Conservation (phyloP, 257 asterid genomes). For the Coffea canephora region DNA sequence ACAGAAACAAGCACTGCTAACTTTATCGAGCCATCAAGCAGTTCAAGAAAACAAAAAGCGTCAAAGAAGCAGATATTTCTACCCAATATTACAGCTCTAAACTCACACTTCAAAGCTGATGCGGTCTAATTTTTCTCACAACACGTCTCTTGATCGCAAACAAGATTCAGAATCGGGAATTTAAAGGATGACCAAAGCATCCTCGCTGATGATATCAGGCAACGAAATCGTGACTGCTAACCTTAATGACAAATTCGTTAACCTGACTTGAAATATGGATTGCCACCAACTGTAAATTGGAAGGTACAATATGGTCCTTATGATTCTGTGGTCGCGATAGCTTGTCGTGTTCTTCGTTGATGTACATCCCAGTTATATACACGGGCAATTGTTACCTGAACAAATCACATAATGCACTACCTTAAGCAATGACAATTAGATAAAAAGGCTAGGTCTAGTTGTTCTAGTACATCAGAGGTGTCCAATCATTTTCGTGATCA, state of each 20-base stretch:
- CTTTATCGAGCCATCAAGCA: not conserved
- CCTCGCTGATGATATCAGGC: constrained; percentile 4
- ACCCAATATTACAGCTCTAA: constrained; percentile 20
- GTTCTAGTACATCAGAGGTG: not conserved
- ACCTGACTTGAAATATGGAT: constrained; percentile 14
- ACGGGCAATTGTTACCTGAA: constrained; percentile 86
- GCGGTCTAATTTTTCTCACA: constrained; percentile 1
- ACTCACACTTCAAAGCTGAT: constrained; percentile 18
- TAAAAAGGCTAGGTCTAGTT: not conserved
- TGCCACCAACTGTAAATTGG: not conserved
- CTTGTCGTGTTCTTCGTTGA: constrained; percentile 71
- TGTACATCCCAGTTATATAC: constrained; percentile 94
- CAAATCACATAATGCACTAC: constrained; percentile 4
- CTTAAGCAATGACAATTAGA: not conserved
- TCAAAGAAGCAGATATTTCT: not conserved
- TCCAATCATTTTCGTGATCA: not conserved
- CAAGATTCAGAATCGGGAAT: constrained; percentile 8
- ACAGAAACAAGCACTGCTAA: not conserved
- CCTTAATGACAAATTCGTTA: constrained; percentile 8
- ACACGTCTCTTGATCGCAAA: constrained; percentile 8
- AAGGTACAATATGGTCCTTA: constrained; percentile 19
- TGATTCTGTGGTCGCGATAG: constrained; percentile 37
- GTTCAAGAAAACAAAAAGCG: not conserved
- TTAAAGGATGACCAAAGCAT: constrained; percentile 6
- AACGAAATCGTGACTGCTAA: not conserved